phyloP scores from a whole-genome alignment of 768 basidiomycete genomes.

The Lentinula raphanica region DNA sequence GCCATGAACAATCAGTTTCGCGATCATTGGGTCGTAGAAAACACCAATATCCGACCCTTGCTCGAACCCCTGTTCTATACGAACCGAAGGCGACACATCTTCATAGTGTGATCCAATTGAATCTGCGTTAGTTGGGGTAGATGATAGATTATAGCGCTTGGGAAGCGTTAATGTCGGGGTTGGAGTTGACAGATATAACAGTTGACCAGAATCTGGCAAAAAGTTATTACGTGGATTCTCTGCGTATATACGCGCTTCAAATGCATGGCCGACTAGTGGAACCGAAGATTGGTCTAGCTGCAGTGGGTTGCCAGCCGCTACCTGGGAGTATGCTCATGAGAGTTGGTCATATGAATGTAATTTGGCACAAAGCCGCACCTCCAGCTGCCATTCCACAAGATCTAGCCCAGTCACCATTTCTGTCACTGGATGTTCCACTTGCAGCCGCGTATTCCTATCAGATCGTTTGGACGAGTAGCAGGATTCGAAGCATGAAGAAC shows the following conservation, averaged over 20 bases:
- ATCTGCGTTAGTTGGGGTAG: constrained; percentile 13
- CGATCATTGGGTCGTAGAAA: constrained; percentile 90
- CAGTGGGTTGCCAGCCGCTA: constrained; percentile 84
- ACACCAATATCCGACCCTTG: constrained; percentile 79
- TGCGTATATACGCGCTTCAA: constrained; percentile 93
- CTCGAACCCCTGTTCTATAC: constrained; percentile 88
- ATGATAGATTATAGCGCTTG: constrained; percentile 29
- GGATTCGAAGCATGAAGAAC: not conserved
- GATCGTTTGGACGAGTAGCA: not conserved
- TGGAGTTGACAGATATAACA: constrained; percentile 80
- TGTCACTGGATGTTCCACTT: constrained; percentile 90
- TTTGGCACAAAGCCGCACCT: constrained; percentile 40
- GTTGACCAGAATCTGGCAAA: constrained; percentile 82
- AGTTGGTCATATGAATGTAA: not conserved
- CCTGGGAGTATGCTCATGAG: constrained; percentile 32
- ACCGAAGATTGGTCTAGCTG: constrained; percentile 74
- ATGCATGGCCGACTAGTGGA: constrained; percentile 87
- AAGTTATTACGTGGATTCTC: constrained; percentile 93
- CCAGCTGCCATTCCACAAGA: constrained; percentile 93
- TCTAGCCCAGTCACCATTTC: constrained; percentile 95
- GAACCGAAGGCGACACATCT: constrained; percentile 52
- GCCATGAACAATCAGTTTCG: constrained; percentile 88
- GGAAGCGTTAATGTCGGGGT: constrained; percentile 67
- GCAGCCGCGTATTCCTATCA: constrained; percentile 74
- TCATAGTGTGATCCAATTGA: constrained; percentile 28